Conservation (phyloP, 768 basidiomycete species). For the Russula emetica region DNA sequence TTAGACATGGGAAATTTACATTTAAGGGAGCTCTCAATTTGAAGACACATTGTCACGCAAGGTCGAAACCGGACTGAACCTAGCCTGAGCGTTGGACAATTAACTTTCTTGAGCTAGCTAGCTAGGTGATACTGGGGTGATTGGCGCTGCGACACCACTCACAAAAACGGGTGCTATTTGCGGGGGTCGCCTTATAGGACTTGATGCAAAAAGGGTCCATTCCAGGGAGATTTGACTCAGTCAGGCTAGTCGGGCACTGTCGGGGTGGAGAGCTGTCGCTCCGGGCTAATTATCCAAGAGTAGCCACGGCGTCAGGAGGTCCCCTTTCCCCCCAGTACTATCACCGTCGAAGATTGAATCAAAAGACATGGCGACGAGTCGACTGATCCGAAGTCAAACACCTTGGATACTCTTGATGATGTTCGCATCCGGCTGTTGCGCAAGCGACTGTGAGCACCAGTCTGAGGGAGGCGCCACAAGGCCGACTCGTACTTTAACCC, state of each 20-base stretch:
- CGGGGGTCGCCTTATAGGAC: constrained; percentile 5
- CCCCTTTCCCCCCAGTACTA: not conserved
- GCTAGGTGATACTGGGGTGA: not conserved
- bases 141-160: not conserved
- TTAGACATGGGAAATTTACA: not conserved
- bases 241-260: not conserved
- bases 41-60: not conserved
- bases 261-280: not conserved
- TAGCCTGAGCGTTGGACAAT: constrained; percentile 1
- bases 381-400: too few species aligned
- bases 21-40: not conserved
- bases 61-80: not conserved
- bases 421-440: not conserved
- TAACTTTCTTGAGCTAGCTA: not conserved
- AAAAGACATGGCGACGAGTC: not conserved
- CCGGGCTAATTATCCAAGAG: constrained; percentile 3
- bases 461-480: not conserved
- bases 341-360: not conserved
- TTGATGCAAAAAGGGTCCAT: constrained; percentile 1
- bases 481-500: not conserved
- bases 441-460: not conserved
- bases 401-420: not conserved
- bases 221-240: not conserved
- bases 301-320: not conserved
- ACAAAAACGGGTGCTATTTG: not conserved